Evolutionary conservation across 345 rosid genomes (phyloP), one percentile per base, ranked within the genome.

Genomic region (Fremontodendron californicum): DNA sequence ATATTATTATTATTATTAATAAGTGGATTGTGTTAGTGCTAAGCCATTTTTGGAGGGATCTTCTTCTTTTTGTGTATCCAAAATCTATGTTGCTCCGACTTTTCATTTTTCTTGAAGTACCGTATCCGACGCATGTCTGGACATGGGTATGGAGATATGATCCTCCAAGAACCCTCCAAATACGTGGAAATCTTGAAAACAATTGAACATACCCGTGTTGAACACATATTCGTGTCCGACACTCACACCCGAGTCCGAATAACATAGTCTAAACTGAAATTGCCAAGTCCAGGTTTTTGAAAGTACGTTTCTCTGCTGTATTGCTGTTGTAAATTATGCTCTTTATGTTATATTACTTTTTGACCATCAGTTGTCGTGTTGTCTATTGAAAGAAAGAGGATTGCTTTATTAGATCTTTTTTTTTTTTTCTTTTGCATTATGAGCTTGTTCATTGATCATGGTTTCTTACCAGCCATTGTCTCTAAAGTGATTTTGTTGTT

Each of bases 381-480:
- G 21, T 29, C 35, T 13, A 27, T 49, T 25, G 23, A 58, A 40
- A 15, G 42, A 58, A 54, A 43, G 25, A 71, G 6, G 40, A 49
- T 43, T 4, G 15, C 58, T 8, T 31, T 13, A 31, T 16, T 61
- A 13, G 18, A 29, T 31, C 65, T 13, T 61, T 62, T 21, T 72
- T 33, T 2, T 72, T 29, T 31, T 13, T 3, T 13, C 65, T 31
- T 33, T 71, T 49, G n/a, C 66, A n/a, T 37, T 33, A 9, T 51
- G 48, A n/a, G 39, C 31, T 70, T 70, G 65, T 52, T 73, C 9
- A 25, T 75, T 73, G 57, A 61, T 77, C 39, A 45, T 18, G 66
- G 82, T 75, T 45, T 76, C 16, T 35, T 31, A 13, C 23, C 4
- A 5, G 33, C 62, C 37, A 33, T 15, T 78, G 2, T 55, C 48